Percentiles rank a stretch among this genome's conserved stretches.
phyloP scores from a whole-genome alignment of 1,139 yeast genomes.

The Zygosaccharomyces sapae region DNA sequence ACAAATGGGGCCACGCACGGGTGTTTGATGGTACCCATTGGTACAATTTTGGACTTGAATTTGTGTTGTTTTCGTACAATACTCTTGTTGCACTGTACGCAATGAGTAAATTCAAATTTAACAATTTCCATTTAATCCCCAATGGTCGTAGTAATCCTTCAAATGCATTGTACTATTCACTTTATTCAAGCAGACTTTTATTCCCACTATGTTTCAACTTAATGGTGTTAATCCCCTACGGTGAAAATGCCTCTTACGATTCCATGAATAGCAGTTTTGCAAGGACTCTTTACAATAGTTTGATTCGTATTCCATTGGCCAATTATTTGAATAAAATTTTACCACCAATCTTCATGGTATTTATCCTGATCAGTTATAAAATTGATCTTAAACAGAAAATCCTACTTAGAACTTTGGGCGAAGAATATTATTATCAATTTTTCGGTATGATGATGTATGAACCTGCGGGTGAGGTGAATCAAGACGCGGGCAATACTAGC shows the following conservation, averaged over 20 bases:
- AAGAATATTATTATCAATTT: slow-evolving; percentile 34
- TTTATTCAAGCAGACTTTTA: slow-evolving; percentile 33
- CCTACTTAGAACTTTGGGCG: slow-evolving; percentile 30
- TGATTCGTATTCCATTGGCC: slow-evolving; percentile 30
- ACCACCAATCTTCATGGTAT: slow-evolving; percentile 28
- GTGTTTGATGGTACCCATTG: slow-evolving; percentile 23
- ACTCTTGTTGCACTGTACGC: slow-evolving; percentile 33
- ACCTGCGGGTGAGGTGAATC: slow-evolving; percentile 18
- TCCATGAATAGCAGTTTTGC: slow-evolving; percentile 26
- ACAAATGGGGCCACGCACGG: slow-evolving; percentile 29
- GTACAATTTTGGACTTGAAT: slow-evolving; percentile 24
- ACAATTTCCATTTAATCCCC: slow-evolving; percentile 33
- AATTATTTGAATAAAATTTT: slow-evolving; percentile 28
- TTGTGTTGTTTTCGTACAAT: slow-evolving; percentile 28
- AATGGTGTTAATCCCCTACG: slow-evolving; percentile 29
- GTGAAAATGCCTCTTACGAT: slow-evolving; percentile 9
- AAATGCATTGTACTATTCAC: slow-evolving; percentile 32
- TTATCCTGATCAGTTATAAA: slow-evolving; percentile 28
- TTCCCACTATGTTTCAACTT: slow-evolving; percentile 36
- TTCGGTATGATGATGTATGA: slow-evolving; percentile 34
- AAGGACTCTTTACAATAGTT: slow-evolving; percentile 26
- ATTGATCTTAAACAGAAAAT: slow-evolving; percentile 31
- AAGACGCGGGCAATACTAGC: slow-evolving; percentile 10
- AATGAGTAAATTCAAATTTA: slow-evolving; percentile 34
- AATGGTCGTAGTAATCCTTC: slow-evolving; percentile 35